Percentiles rank a stretch among this genome's conserved stretches.
phyloP scores from a whole-genome alignment of 2,329 filamentous ascomycete species.

The Aspergillus floridensis region DNA sequence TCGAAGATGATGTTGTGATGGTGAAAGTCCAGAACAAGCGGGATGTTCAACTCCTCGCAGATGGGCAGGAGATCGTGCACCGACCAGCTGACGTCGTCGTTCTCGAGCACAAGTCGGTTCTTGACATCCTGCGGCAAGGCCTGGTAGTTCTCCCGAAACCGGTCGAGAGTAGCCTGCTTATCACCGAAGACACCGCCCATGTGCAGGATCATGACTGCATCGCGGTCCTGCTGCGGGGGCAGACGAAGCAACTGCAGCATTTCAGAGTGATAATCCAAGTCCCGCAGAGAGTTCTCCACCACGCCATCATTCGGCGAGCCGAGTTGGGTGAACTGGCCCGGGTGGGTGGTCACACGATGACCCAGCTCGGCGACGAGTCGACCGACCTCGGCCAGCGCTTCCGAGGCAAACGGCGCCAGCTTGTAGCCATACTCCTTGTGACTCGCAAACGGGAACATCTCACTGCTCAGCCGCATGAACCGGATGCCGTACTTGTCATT shows the following conservation, averaged over 20 bases:
- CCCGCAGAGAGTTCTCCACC: slow-evolving; percentile 71
- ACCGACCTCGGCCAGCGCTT: slow-evolving; percentile 72
- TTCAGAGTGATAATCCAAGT: slow-evolving; percentile 85
- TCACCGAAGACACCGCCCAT: slow-evolving; percentile 90
- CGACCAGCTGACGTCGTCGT: slow-evolving; percentile 91
- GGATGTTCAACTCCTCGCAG: slow-evolving; percentile 92
- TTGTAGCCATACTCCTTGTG: slow-evolving; percentile 84
- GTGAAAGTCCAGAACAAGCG: slow-evolving; percentile 87
- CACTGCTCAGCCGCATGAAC: slow-evolving; percentile 87
- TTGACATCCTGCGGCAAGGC: slow-evolving; percentile 68
- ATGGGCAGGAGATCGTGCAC: slow-evolving; percentile 86
- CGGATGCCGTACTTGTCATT: slow-evolving; percentile 89
- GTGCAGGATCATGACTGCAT: slow-evolving; percentile 92
- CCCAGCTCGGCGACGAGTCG: slow-evolving; percentile 72
- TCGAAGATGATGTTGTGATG: slow-evolving; percentile 96
- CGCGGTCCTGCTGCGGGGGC: slow-evolving; percentile 72
- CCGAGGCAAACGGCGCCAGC: slow-evolving; percentile 76
- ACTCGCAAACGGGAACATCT: slow-evolving; percentile 96
- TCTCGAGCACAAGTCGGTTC: slow-evolving; percentile 80
- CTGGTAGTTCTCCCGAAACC: slow-evolving; percentile 74
- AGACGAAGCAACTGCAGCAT: slow-evolving; percentile 74
- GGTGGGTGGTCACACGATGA: slow-evolving; percentile 85
- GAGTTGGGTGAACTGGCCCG: slow-evolving; percentile 88
- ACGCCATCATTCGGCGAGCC: slow-evolving; percentile 78
- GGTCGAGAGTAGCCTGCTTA: slow-evolving; percentile 71